phyloP scores from a whole-genome alignment of 2,329 filamentous ascomycete genomes.

The Calonectria naviculata region DNA sequence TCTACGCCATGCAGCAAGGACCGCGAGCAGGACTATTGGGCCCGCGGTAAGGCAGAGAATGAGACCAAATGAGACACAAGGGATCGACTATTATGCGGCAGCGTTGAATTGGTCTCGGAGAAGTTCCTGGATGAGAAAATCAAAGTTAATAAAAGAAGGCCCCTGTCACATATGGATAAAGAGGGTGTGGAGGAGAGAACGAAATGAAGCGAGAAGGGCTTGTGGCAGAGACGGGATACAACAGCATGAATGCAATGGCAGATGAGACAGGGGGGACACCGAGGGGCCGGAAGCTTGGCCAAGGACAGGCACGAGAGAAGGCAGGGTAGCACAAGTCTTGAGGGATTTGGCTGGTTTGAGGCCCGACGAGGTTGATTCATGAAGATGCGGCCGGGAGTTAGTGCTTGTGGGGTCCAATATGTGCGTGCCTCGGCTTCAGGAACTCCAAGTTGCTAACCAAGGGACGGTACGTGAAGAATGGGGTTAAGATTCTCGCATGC shows the following conservation, averaged over 20 bases:
- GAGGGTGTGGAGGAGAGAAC: conserved; percentile 34
- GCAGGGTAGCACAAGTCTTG: not conserved
- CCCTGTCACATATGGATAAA: conserved; percentile 32
- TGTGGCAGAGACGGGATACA: conserved; percentile 25
- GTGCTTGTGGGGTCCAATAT: conserved; percentile 10
- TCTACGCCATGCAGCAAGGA: conserved; percentile 29
- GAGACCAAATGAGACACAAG: not conserved
- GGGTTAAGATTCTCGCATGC: conserved; percentile 16
- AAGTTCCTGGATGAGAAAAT: conserved; percentile 33
- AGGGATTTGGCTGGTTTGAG: not conserved
- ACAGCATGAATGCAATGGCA: conserved; percentile 31
- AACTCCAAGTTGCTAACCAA: not conserved
- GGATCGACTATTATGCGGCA: not conserved
- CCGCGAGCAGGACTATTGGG: conserved; percentile 33
- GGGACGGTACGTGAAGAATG: conserved; percentile 12
- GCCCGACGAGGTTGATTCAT: not conserved
- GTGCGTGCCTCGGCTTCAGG: conserved; percentile 16
- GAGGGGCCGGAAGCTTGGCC: not conserved
- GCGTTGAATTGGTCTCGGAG: conserved; percentile 3
- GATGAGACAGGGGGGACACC: conserved; percentile 21
- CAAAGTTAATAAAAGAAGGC: conserved; percentile 30
- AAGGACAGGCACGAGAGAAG: not conserved
- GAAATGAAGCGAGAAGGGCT: conserved; percentile 22
- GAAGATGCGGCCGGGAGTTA: conserved; percentile 8
- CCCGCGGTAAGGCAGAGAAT: conserved; percentile 29